These are phyloP conservation scores for Penicillium paxilli DNA, from an alignment of 495 filamentous ascomycete genomes.

Conservation along the genomic window DNA sequence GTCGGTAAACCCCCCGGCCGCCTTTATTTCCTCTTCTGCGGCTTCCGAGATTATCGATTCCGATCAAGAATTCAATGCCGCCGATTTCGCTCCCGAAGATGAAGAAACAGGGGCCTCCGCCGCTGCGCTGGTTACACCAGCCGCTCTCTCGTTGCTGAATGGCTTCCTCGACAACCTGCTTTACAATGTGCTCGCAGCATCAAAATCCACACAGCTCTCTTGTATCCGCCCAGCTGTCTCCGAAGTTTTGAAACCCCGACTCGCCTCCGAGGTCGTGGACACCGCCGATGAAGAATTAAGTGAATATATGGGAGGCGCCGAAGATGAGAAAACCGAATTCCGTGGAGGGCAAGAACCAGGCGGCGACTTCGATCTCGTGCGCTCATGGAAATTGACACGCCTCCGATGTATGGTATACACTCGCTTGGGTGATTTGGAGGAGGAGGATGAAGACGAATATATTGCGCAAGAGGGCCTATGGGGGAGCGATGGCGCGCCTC, in stretches of 20 bases:
- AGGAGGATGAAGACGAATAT: slow-evolving; percentile 90
- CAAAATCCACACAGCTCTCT: slow-evolving; percentile 78
- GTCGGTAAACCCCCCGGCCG: slow-evolving; percentile 77
- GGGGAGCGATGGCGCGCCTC: slow-evolving; percentile 45
- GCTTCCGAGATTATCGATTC: slow-evolving; percentile 90
- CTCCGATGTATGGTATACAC: slow-evolving; percentile 98
- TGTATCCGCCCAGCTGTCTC: slow-evolving; percentile 78
- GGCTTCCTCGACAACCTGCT: slow-evolving; percentile 92
- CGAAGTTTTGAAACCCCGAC: slow-evolving; percentile 83
- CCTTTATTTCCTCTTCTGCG: slow-evolving; percentile 85
- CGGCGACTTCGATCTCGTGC: slow-evolving; percentile 78
- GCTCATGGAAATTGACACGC: slow-evolving; percentile 87
- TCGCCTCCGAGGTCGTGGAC: slow-evolving; percentile 83
- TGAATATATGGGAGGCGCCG: slow-evolving; percentile 77
- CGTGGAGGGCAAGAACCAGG: slow-evolving; percentile 51
- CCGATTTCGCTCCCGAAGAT: slow-evolving; percentile 64
- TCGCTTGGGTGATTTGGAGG: slow-evolving; percentile 93
- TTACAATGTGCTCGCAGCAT: slow-evolving; percentile 77
- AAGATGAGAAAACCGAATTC: slow-evolving; percentile 66
- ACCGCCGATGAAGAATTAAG: slow-evolving; percentile 89
- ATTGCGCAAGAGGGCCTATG: slow-evolving; percentile 70
- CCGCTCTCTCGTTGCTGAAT: slow-evolving; percentile 80
- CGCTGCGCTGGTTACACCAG: slow-evolving; percentile 68
- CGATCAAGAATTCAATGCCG: slow-evolving; percentile 74
- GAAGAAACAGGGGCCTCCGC: slow-evolving; percentile 56